Base-by-base conservation (phyloP, 208 protist genomes). In the Acanthamoeba lenticulata region DNA sequence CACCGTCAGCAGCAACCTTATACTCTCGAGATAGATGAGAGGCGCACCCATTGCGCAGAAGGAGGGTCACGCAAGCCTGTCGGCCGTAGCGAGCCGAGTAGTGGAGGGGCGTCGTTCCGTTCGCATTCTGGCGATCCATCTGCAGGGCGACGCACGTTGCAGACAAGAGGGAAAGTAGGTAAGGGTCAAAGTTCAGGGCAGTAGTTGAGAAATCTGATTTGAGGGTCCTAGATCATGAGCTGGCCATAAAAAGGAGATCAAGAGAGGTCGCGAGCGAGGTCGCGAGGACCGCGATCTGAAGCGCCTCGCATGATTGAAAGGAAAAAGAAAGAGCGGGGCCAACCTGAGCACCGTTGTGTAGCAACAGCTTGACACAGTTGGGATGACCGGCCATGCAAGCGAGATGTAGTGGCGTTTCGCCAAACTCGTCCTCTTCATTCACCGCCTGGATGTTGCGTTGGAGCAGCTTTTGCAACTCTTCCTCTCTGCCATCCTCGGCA, bases 81-180 rank as follows among this genome's bases (percentile, higher is more conserved):
- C 83, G 47, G 32, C 83, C 83, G 21, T 69, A 69, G 21, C 83
- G 83, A 7, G 83, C 83, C 0, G 83, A 1, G 83, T 90, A 69
- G 83, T 90, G 83, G 29, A 90, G 52, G 24, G 83, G 83, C 17
- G 83, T 90, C 11, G 36, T 65, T n/a, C 83, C 83, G 83, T 90
- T 90, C 52, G 52, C 44, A 49, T 90, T 90, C 49, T 60, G 36
- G 45, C 3, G 19, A 49, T 90, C 55, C 52, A 90, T 49, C 52
- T 90, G 47, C 19, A 49, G 13, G 11, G 69, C 5, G 29, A 40
- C 24, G 19, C 24, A 36, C 24, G 62, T 38, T 9, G 32, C 29
- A 72, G 17, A 81, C 38, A 40, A 47, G 44, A 52, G 44, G 36
- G 24, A 13, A 83, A 52, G 36, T 3, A 3, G 11, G 21, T 7